Percentiles rank a stretch among this genome's conserved stretches.
Evolutionary conservation across 2,329 filamentous ascomycete species (phyloP).

Genomic region (Alternaria longipes): DNA sequence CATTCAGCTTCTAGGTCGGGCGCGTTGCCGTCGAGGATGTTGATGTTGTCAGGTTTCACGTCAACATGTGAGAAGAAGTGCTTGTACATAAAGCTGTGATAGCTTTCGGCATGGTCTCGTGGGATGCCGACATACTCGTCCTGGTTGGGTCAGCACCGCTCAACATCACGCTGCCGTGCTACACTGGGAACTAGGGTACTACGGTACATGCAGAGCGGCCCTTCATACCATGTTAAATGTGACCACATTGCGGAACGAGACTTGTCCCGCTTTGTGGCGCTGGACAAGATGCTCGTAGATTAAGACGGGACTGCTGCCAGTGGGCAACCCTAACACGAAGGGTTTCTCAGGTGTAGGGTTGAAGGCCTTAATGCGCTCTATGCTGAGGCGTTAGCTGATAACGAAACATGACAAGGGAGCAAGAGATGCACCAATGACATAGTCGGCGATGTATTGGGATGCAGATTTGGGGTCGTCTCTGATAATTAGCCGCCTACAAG

Average conservation of each 20-base stretch:
- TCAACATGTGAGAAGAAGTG: constrained; percentile 89
- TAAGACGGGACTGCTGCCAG: constrained; percentile 79
- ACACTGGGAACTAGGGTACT: constrained; percentile 27
- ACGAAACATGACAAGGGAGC: constrained; percentile 30
- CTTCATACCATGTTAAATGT: constrained; percentile 85
- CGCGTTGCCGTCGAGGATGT: constrained; percentile 85
- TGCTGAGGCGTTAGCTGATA: constrained; percentile 37
- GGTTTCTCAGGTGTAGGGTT: constrained; percentile 75
- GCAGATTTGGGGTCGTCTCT: constrained; percentile 74
- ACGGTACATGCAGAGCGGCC: constrained; percentile 18
- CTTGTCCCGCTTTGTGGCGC: constrained; percentile 74
- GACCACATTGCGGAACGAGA: constrained; percentile 87
- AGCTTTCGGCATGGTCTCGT: constrained; percentile 83
- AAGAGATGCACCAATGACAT: constrained; percentile 71
- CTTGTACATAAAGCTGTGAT: constrained; percentile 94
- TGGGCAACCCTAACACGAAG: constrained; percentile 85
- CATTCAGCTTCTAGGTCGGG: constrained; percentile 79
- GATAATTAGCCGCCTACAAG: constrained; percentile 81
- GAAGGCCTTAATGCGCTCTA: constrained; percentile 80
- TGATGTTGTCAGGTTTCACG: constrained; percentile 80
- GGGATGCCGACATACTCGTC: constrained; percentile 89
- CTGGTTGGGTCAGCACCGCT: constrained; percentile 53
- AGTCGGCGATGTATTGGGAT: constrained; percentile 80
- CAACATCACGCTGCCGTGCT: constrained; percentile 28
- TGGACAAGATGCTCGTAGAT: constrained; percentile 81